Conservation (phyloP, 805 yeast genomes). For the Candida alai region DNA sequence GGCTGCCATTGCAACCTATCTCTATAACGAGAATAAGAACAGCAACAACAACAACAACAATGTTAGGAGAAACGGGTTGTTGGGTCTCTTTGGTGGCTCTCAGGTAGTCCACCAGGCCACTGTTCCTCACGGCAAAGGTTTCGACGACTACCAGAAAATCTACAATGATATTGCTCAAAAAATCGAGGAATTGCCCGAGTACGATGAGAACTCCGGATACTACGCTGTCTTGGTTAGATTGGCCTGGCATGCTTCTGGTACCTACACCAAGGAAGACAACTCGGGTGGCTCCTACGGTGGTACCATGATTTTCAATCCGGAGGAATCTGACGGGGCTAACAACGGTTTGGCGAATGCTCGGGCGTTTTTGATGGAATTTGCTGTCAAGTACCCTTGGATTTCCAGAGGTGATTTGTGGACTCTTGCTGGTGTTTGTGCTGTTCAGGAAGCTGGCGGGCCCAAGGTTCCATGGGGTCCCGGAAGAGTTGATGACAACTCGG, state of each 20-base stretch:
- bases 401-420: slow-evolving; percentile 79
- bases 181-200: slow-evolving; percentile 44
- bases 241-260: slow-evolving; percentile 38
- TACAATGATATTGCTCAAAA: slow-evolving; percentile 71
- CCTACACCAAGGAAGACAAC: slow-evolving; percentile 23
- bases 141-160: slow-evolving; percentile 57
- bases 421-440: slow-evolving; percentile 71
- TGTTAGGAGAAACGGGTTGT: slow-evolving; percentile 4
- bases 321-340: slow-evolving; percentile 42
- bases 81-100: slow-evolving; percentile 14
- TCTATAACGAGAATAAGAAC: slow-evolving; percentile 11
- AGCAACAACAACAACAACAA: slow-evolving; percentile 8
- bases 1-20: slow-evolving; percentile 20
- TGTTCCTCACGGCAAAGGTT: slow-evolving; percentile 32
- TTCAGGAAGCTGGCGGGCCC: slow-evolving; percentile 80
- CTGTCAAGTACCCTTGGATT: slow-evolving; percentile 61
- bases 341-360: slow-evolving; percentile 60
- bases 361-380: slow-evolving; percentile 53
- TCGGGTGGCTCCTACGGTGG: slow-evolving; percentile 38
- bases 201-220: slow-evolving; percentile 35
- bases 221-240: slow-evolving; percentile 35
- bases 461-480: slow-evolving; percentile 81
- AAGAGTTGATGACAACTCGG: slow-evolving; percentile 54
- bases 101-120: slow-evolving; percentile 27
- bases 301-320: slow-evolving; percentile 33